These are phyloP conservation scores for Hirschioporus abietinus DNA, from an alignment of 768 basidiomycete species.

Conservation along the genomic window DNA sequence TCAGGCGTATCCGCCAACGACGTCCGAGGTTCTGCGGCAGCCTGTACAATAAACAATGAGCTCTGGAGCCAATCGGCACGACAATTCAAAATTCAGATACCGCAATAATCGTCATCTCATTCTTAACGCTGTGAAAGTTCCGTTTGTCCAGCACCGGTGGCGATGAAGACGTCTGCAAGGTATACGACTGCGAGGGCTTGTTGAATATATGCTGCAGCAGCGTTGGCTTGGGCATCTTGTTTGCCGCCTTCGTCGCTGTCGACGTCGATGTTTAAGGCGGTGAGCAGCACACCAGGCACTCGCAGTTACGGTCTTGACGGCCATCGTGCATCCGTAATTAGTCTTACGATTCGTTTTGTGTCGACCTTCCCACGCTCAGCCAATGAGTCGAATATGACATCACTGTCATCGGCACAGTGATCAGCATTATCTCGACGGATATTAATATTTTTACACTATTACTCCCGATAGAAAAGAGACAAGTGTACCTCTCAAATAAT, in stretches of 20 bases:
- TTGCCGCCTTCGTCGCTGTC: not conserved
- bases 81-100: conserved; percentile 15
- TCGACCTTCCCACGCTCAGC: not conserved
- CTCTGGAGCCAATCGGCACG: not conserved
- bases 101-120: conserved; percentile 45
- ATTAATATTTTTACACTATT: no score
- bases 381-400: no score
- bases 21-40: conserved; percentile 14
- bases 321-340: not conserved
- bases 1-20: not conserved
- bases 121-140: conserved; percentile 47
- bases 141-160: conserved; percentile 17
- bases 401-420: no score
- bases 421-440: no score
- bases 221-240: conserved; percentile 48
- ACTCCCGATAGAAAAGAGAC: no score
- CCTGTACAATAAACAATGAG: not conserved
- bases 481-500: no score
- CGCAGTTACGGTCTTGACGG: conserved; percentile 1
- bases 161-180: conserved; percentile 16
- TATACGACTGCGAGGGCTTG: conserved; percentile 60
- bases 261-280: not conserved
- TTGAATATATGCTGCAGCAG: conserved; percentile 57
- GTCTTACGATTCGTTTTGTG: not conserved
- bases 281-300: not conserved